Evolutionary conservation across 139 green algal species (phyloP), one percentile per base, ranked within the genome.

Genomic region (Haematococcus sp.): DNA sequence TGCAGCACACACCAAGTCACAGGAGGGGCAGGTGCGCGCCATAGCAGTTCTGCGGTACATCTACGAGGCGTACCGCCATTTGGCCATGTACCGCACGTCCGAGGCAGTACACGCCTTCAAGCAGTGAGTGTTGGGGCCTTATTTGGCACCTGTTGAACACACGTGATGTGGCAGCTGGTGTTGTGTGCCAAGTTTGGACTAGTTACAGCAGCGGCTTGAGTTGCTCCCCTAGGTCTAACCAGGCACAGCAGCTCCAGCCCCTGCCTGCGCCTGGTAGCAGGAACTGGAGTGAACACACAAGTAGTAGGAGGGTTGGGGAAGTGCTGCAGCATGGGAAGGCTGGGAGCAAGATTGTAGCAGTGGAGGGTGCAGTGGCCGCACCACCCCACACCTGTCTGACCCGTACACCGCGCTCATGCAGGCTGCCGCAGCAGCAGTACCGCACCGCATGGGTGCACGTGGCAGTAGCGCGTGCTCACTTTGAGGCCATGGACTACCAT

Each of bases 401-500:
- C n/a, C 5, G 11, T 52, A 16, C 17, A 13, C 31, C 33, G 32
- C 23, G 25, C 28, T 31, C 33, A 25, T 60, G 23, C 49, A 76
- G 79, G 52, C 84, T 97, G 19, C 82, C 88, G 2, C 52, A 67
- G 15, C 32, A 56, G 19, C 94, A 98, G 71, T 84, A 84, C 67
- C 65, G 75, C 35, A 97, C 93, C 1, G 89, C 77, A 1, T 97
- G 91, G 85, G 94, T 96, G 72, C 82, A 91, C 58, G 87, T 80
- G 63, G 76, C 86, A 49, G 70, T 97, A 25, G 95, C 88, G 1
- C 81, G 91, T 2, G 90, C 90, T 3, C 77, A 93, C 75, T 95
- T 92, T 69, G 95, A 98, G 78, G 81, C 88, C 68, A 93, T 96
- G 31, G 86, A 97, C 63, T 98, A 98, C 80, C 31, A 56, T 2